Conservation (phyloP, 176 grass and related monocot species). For the Phoenix roebelenii region DNA sequence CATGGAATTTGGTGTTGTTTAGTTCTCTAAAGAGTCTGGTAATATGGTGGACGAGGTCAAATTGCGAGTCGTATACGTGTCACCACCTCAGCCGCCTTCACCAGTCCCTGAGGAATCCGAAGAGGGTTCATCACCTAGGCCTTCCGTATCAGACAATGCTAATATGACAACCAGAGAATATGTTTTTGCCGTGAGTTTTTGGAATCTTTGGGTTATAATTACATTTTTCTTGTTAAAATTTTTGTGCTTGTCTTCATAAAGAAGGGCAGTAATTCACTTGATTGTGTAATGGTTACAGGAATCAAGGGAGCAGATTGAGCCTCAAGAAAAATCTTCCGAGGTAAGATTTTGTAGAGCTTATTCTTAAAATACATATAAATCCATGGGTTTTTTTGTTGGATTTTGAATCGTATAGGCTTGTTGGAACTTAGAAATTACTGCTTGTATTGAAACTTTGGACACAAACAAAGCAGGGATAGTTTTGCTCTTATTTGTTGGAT, state of each 20-base stretch:
- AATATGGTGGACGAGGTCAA: constrained; percentile 65
- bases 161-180: constrained; percentile 34
- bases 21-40: constrained; percentile 64
- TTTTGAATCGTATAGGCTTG: no score
- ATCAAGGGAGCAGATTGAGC: constrained; percentile 34
- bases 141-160: background rate
- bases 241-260: background rate
- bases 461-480: no score
- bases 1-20: constrained; percentile 10
- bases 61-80: constrained; percentile 57
- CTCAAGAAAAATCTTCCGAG: constrained; percentile 51
- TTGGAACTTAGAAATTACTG: no score
- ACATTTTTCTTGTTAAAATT: no score
- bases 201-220: background rate
- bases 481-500: no score
- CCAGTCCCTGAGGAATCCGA: no score
- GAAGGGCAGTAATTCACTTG: background rate
- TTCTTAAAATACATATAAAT: background rate
- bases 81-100: no score
- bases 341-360: constrained; percentile 11
- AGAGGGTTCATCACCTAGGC: no score
- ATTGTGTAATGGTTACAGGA: constrained; percentile 30
- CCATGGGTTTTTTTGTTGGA: no score
- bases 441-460: no score
- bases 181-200: background rate